Evolutionary conservation across 495 filamentous ascomycete genomes (phyloP), one percentile per base, ranked within the genome.

Genomic region (Xylaria sp.): DNA sequence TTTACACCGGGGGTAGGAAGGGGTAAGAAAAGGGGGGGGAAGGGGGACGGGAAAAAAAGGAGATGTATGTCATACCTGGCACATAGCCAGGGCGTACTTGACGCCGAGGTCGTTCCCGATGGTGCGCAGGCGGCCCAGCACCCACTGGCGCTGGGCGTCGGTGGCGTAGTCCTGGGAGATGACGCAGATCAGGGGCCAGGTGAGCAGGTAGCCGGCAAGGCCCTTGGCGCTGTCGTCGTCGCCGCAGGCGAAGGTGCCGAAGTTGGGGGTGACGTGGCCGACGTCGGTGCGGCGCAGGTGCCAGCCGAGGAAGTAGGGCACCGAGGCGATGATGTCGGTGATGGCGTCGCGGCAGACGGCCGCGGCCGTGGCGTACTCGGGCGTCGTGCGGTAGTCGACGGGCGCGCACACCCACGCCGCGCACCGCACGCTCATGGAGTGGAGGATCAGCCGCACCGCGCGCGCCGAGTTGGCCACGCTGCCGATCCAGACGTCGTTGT

Each of bases 251-350:
- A 85, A 86, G 12, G 50, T 71, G 6, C 71, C 71, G n/a, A 70
- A 64, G 19, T 72, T 73, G n/a, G 37, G 52, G 44, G 48, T 72
- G 57, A 17, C 44, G 43, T 41, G 9, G 50, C 62, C 46, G 53
- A 59, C 57, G 31, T 67, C 55, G 35, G 53, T 75, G 48, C 74
- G 70, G 52, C 73, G 70, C 11, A 70, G 73, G 48, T 82, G 80
- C 84, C 85, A 86, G 26, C 86, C 85, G 1, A 89, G 79, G 71
- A 85, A 81, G 68, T 83, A 89, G 40, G 86, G 86, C 67, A 87
- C 81, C 15, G 79, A 81, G 8, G 86, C 85, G 61, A 88, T 73
- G 17, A 89, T 79, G 67, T 87, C 86, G 0, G 80, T 75, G 63
- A 88, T 84, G 29, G 77, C 80, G 17, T 85, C 82, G 17, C 71